phyloP scores from a whole-genome alignment of 768 basidiomycete genomes.

The Leccinum fibrillosum region DNA sequence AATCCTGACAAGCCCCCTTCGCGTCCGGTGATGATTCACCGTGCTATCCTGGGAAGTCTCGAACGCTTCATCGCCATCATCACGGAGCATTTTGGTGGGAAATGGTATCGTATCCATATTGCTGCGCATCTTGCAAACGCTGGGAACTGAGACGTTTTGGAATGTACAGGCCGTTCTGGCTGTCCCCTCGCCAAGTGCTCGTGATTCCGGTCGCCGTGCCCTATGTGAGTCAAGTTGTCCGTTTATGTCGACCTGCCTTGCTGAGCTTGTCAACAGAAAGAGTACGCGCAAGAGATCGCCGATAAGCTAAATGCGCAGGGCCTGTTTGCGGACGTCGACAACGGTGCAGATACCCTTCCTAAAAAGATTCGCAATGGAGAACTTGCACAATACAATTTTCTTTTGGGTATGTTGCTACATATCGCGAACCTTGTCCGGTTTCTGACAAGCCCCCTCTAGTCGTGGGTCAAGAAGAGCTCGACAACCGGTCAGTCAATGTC shows the following conservation, averaged over 20 bases:
- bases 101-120: constrained; percentile 62
- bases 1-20: constrained; percentile 52
- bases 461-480: constrained; percentile 91
- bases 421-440: background rate
- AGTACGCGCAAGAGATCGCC: constrained; percentile 83
- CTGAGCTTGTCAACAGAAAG: constrained; percentile 51
- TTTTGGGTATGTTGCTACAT: constrained; percentile 64
- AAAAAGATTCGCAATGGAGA: constrained; percentile 99
- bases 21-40: constrained; percentile 96
- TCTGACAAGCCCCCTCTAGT: constrained; percentile 47
- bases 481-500: constrained; percentile 85
- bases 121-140: background rate
- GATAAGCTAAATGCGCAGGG: constrained; percentile 63
- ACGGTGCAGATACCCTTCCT: constrained; percentile 85
- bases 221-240: constrained; percentile 56
- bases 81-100: constrained; percentile 96
- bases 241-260: constrained; percentile 2
- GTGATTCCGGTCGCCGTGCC: constrained; percentile 91
- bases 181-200: constrained; percentile 93
- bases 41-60: constrained; percentile 90
- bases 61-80: constrained; percentile 97
- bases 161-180: constrained; percentile 86
- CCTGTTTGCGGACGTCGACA: constrained; percentile 89
- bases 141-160: background rate
- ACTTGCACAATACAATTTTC: constrained; percentile 97